These are phyloP conservation scores for Alternaria sp. DNA, from an alignment of 2,329 filamentous ascomycete species.

Conservation along the genomic window DNA sequence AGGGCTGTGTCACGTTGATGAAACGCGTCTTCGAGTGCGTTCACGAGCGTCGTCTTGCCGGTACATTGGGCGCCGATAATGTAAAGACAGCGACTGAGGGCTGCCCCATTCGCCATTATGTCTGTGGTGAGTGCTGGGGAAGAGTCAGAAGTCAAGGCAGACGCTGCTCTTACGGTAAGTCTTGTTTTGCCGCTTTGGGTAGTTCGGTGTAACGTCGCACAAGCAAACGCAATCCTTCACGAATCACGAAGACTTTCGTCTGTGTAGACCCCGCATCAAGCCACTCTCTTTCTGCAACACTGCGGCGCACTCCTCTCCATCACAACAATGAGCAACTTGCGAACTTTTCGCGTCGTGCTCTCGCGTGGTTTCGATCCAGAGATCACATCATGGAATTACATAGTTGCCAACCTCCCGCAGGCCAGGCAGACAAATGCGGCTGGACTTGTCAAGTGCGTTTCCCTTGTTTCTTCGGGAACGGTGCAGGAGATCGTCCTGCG, in stretches of 20 bases:
- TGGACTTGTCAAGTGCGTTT: conserved; percentile 37
- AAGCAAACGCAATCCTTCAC: conserved; percentile 6
- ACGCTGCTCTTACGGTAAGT: conserved; percentile 17
- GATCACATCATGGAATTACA: not conserved
- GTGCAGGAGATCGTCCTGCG: conserved; percentile 34
- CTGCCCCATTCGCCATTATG: not conserved
- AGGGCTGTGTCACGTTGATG: not conserved
- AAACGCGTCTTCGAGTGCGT: conserved; percentile 39
- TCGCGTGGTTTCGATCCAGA: not conserved
- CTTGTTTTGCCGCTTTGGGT: not conserved
- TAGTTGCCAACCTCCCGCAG: not conserved
- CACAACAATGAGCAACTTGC: not conserved
- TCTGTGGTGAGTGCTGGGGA: not conserved
- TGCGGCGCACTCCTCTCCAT: not conserved
- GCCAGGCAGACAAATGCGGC: not conserved
- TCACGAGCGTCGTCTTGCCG: conserved; percentile 55
- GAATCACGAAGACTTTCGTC: conserved; percentile 11
- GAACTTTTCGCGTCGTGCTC: not conserved
- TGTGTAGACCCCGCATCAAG: not conserved
- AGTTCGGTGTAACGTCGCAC: not conserved
- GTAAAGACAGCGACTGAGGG: conserved; percentile 41
- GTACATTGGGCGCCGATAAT: conserved; percentile 55
- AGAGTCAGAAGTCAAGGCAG: not conserved
- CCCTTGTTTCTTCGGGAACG: conserved; percentile 27
- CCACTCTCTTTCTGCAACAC: not conserved